phyloP scores from a whole-genome alignment of 2,329 filamentous ascomycete species.

The Cladophialophora carrionii region DNA sequence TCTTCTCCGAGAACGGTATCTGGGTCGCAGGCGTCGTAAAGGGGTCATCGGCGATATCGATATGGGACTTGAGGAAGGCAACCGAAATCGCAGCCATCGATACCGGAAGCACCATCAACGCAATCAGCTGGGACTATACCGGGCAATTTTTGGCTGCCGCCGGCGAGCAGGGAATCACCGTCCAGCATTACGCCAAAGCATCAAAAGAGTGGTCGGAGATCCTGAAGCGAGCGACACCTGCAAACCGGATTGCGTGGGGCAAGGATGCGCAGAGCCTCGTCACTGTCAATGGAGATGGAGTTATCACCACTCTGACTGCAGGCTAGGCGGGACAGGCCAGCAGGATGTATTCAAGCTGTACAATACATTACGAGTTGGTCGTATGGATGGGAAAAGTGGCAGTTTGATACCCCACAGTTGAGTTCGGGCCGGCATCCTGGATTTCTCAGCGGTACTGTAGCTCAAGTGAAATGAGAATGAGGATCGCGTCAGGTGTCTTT shows the following conservation, averaged over 20 bases:
- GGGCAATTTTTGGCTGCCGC: conserved; percentile 87
- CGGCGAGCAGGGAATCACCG: conserved; percentile 77
- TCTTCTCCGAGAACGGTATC: conserved; percentile 95
- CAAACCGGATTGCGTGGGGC: conserved; percentile 77
- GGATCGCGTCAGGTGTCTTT: not conserved
- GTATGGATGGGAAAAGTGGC: conserved; percentile 10
- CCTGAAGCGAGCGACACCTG: conserved; percentile 73
- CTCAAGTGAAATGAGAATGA: not conserved
- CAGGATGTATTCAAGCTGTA: not conserved
- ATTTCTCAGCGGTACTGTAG: not conserved
- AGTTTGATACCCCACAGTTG: conserved; percentile 23
- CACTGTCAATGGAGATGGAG: conserved; percentile 73
- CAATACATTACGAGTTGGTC: conserved; percentile 12
- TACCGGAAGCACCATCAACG: conserved; percentile 71
- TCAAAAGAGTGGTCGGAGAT: conserved; percentile 89
- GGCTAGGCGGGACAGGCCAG: conserved; percentile 8
- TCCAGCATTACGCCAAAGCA: conserved; percentile 87
- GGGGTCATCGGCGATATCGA: conserved; percentile 74
- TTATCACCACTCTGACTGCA: conserved; percentile 56
- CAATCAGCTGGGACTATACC: conserved; percentile 88
- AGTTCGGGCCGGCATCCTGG: not conserved
- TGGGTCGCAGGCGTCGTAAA: conserved; percentile 87
- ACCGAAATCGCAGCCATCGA: conserved; percentile 83
- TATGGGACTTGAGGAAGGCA: conserved; percentile 91
- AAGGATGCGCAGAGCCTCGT: conserved; percentile 73